Conservation (phyloP, 2,329 filamentous ascomycete species). For the Neophaeococcomyces mojaviensis region DNA sequence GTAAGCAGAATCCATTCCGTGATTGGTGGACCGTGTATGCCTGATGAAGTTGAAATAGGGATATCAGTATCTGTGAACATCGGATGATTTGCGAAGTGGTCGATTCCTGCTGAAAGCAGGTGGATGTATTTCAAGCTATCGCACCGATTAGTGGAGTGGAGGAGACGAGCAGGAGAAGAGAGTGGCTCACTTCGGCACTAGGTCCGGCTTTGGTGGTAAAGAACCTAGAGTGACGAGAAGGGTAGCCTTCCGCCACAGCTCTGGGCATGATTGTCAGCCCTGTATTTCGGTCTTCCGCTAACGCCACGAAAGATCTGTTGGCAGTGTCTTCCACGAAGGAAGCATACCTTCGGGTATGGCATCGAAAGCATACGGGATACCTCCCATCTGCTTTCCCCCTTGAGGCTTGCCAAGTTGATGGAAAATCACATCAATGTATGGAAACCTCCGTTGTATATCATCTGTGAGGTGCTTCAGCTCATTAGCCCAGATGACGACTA, state of each 20-base stretch:
- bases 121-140: slow-evolving; percentile 45
- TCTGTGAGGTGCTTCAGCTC: slow-evolving; percentile 33
- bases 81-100: slow-evolving; percentile 46
- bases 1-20: slow-evolving; percentile 61
- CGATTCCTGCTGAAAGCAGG: slow-evolving; percentile 50
- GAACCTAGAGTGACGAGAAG: slow-evolving; percentile 43
- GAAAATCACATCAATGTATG: slow-evolving; percentile 39
- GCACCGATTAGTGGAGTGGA: slow-evolving; percentile 8
- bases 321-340: slow-evolving; percentile 7
- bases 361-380: slow-evolving; percentile 20
- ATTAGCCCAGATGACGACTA: slow-evolving; percentile 38
- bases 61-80: slow-evolving; percentile 47
- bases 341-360: slow-evolving; percentile 1
- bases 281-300: neutral
- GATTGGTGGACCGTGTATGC: slow-evolving; percentile 58
- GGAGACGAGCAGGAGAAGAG: slow-evolving; percentile 20
- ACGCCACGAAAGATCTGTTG: slow-evolving; percentile 9
- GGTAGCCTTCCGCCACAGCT: slow-evolving; percentile 36
- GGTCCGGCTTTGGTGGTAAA: slow-evolving; percentile 33
- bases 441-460: slow-evolving; percentile 36
- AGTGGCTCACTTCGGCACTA: slow-evolving; percentile 25
- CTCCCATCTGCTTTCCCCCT: slow-evolving; percentile 9
- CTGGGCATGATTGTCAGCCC: slow-evolving; percentile 18
- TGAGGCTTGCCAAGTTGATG: slow-evolving; percentile 24
- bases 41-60: slow-evolving; percentile 46